Percentiles rank a stretch among this genome's conserved stretches.
Evolutionary conservation across 768 basidiomycete species (phyloP).

Genomic region (Baorangia bicolor): DNA sequence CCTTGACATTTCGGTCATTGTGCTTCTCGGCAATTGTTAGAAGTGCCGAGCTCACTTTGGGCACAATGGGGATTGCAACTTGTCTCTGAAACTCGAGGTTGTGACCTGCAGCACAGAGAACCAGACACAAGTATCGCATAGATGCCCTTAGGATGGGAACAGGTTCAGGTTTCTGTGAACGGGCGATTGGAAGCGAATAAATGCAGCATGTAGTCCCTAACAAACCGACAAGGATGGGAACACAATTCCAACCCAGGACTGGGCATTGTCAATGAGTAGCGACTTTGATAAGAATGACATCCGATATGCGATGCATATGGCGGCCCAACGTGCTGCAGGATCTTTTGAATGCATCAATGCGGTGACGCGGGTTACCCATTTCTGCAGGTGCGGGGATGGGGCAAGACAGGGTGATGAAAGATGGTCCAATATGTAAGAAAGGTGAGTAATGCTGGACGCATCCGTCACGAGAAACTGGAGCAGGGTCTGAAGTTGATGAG

Average conservation of each 20-base stretch:
- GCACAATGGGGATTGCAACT: conserved; percentile 64
- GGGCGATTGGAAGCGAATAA: conserved; percentile 14
- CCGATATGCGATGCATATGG: conserved; percentile 69
- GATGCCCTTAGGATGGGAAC: conserved; percentile 57
- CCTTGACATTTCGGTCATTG: conserved; percentile 53
- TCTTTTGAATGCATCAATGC: conserved; percentile 78
- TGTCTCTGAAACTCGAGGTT: conserved; percentile 83
- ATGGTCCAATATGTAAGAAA: conserved; percentile 58
- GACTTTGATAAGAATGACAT: conserved; percentile 57
- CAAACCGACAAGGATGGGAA: conserved; percentile 71
- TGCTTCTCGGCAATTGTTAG: conserved; percentile 54
- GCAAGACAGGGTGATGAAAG: conserved; percentile 52
- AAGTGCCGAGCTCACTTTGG: conserved; percentile 65
- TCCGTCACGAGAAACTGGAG: conserved; percentile 74
- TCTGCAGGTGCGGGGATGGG: conserved; percentile 65
- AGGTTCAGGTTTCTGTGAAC: conserved; percentile 65
- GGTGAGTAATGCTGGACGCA: conserved; percentile 51
- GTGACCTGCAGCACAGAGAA: conserved; percentile 60
- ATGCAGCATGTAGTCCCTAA: conserved; percentile 28
- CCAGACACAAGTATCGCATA: conserved; percentile 58
- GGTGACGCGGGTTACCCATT: conserved; percentile 75
- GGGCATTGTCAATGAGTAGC: conserved; percentile 67
- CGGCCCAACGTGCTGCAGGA: conserved; percentile 76
- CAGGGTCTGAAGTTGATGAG: conserved; percentile 58
- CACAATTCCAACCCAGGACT: conserved; percentile 66